These are phyloP conservation scores for Fusarium anthophilum DNA, from an alignment of 2,329 filamentous ascomycete species.

Conservation along the genomic window DNA sequence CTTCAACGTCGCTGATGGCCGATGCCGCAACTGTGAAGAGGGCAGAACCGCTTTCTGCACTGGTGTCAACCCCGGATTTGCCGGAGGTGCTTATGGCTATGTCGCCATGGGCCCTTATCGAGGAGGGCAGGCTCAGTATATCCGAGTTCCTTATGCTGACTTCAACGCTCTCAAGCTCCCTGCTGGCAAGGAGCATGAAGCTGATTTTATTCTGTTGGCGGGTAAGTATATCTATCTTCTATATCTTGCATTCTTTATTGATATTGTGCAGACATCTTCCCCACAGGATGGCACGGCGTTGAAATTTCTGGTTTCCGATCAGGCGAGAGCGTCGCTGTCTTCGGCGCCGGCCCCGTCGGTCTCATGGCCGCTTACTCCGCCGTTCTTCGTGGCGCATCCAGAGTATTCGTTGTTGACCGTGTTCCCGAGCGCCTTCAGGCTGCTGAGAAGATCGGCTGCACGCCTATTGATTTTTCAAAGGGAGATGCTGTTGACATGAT, in stretches of 20 bases:
- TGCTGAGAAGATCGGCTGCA: constrained; percentile 69
- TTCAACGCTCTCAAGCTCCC: constrained; percentile 72
- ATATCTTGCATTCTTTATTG: constrained; percentile 50
- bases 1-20: constrained; percentile 71
- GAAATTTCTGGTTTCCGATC: constrained; percentile 66
- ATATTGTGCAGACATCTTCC: constrained; percentile 45
- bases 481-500: constrained; percentile 69
- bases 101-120: constrained; percentile 67
- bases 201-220: constrained; percentile 64
- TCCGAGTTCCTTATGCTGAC: constrained; percentile 72
- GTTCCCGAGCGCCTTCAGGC: constrained; percentile 67
- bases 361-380: constrained; percentile 74
- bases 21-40: constrained; percentile 72
- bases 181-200: constrained; percentile 67
- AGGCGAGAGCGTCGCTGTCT: constrained; percentile 71
- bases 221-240: constrained; percentile 32
- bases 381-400: constrained; percentile 66
- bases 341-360: constrained; percentile 72
- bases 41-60: constrained; percentile 73
- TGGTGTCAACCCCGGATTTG: constrained; percentile 55
- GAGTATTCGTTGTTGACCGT: constrained; percentile 70
- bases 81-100: constrained; percentile 56
- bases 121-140: constrained; percentile 68
- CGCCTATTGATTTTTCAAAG: constrained; percentile 68
- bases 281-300: constrained; percentile 64